Percentiles rank a stretch among this genome's conserved stretches.
Evolutionary conservation across 768 basidiomycete species (phyloP).

Genomic region (Auriculariales sp.): DNA sequence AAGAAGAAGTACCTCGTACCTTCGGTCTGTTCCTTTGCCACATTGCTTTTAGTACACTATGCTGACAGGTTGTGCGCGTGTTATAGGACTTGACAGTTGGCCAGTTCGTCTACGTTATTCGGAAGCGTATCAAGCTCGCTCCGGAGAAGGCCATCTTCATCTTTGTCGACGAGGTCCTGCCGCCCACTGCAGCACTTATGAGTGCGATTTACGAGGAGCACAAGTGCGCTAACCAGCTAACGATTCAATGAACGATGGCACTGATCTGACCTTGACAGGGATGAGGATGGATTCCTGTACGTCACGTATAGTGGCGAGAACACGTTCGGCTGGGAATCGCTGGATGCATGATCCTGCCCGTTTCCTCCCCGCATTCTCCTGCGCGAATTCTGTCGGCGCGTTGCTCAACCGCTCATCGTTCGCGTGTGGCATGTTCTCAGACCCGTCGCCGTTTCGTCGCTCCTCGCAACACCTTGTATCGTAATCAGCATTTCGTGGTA

Average conservation of each 20-base stretch:
- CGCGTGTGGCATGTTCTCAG: too few species aligned
- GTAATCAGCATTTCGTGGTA: too few species aligned
- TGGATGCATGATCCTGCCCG: conserved; percentile 24
- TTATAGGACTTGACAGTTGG: conserved; percentile 86
- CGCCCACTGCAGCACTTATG: conserved; percentile 97
- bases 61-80: background rate
- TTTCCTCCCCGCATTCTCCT: background rate
- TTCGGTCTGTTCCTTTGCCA: conserved; percentile 42
- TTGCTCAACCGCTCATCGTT: too few species aligned
- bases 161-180: conserved; percentile 96
- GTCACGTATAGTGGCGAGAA: conserved; percentile 99
- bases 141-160: conserved; percentile 99
- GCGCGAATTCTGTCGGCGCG: background rate
- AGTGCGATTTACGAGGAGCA: conserved; percentile 99
- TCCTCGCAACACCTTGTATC: too few species aligned
- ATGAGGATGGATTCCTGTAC: conserved; percentile 98
- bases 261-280: conserved; percentile 34
- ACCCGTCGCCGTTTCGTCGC: too few species aligned
- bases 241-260: too few species aligned
- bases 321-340: conserved; percentile 57
- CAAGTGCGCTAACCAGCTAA: conserved; percentile 88
- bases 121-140: conserved; percentile 98
- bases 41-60: background rate
- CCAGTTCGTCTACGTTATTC: conserved; percentile 98
- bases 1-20: conserved; percentile 99